Evolutionary conservation across 352 stramenopile species (phyloP), one percentile per base, ranked within the genome.

Genomic region (Globisporangium middletonii): DNA sequence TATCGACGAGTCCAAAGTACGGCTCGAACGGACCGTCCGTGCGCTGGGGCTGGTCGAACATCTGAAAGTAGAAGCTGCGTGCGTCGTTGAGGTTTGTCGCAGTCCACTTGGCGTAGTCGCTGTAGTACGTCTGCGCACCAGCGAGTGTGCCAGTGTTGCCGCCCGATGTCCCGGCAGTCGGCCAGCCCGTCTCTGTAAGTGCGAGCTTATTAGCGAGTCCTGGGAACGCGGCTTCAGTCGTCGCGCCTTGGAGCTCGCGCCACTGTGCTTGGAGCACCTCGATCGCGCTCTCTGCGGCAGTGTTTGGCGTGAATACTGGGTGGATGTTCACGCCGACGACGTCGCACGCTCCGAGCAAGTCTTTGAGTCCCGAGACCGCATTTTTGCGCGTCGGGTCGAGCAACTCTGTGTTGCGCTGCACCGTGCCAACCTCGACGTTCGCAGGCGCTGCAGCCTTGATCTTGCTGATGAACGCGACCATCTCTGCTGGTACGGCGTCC

Each of bases 321-420:
- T 89, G 78, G 52, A 89, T 86, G 72, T 89, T 89, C 56, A 87
- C 80, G 35, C 79, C 81, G 27, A 87, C 58, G 42, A 82, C 65
- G 53, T 92, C 78, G 62, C 75, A 86, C 12, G 57, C 67, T 3
- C 53, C 46, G 23, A 88, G 60, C n/a, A 92, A 64, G 52, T 79
- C 69, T 26, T 62, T 47, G 30, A 78, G 42, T 1, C 71, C 69
- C 28, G 59, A 67, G 46, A 83, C 64, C 19, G 66, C 53, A 35
- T 46, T 62, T 45, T 72, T 71, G 19, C 65, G 72, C 12, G 65
- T 53, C 55, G 68, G 66, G 55, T 83, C 71, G 16, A 82, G 62
- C 53, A 79, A 47, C 61, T 82, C 72, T 28, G 72, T 82, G 57
- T 82, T 77, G 55, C 72, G 72, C 54, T 82, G 70, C 9, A 79